Base-by-base conservation (phyloP, 441 rosid genomes). In the Adansonia grandidieri region DNA sequence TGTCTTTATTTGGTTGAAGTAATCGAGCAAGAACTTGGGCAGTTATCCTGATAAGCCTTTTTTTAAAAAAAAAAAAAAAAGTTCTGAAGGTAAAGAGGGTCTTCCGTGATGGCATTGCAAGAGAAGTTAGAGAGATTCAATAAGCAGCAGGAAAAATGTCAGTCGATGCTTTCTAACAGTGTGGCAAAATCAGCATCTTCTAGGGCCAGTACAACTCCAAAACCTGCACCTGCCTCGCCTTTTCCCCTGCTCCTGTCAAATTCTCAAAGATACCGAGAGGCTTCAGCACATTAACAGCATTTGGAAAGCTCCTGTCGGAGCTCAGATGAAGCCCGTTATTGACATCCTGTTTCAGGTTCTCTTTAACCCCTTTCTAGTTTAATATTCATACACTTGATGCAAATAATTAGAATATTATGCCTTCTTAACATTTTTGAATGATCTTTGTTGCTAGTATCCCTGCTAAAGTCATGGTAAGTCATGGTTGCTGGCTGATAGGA, bases 281-380 rank as follows among this genome's bases (percentile, higher is more conserved):
- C 95, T 92, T 79, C 93, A 93, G 74, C 83, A 77, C 11, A 94
- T 94, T 48, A 84, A 89, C 78, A 88, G 85, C 60, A 90, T 96
- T 0, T 86, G 98, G 15, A 96, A 92, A 85, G 82, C 85, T 17
- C 96, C 95, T 60, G 94, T 87, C 13, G 98, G 99, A 5, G 91
- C 95, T 79, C 98, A 93, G 87, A 89, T 94, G 75, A 96, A 96
- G 87, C 94, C 92, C 20, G 98, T 96, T 75, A 94, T 96, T 20
- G 91, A 88, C 78, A 84, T 91, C 68, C 81, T 96, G 17, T 74
- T 73, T 5, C 88, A 89, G 95, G 97, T 94, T 79, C 64, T 2
- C 70, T 72, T 10, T 37, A 5, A 8, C 63, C 62, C 51, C 51
- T 54, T 57, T 4, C 47, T 42, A 8, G 11, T 51, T 37, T n/a